Base-by-base conservation (phyloP, 495 filamentous ascomycete species). In the Staphylotrichum tortipilum region DNA sequence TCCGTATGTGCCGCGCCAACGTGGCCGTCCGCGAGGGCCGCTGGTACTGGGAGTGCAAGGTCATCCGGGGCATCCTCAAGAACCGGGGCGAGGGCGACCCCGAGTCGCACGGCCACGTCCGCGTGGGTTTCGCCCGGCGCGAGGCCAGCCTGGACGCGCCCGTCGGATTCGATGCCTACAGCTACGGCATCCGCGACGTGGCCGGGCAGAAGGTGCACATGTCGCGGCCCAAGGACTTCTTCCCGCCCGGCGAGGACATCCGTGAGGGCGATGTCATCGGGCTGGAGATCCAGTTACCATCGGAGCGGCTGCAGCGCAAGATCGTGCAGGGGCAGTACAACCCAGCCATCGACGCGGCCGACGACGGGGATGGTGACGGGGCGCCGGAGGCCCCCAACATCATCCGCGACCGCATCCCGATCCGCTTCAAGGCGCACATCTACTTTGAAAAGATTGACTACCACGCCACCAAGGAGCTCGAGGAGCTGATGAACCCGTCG, bases 391-490 rank as follows among this genome's bases (percentile, higher is more conserved):
- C 68, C 4, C 61, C 78, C 0, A 88, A 97, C 64, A 85, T 95
- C 48, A 86, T 99, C 45, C 86, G 94, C 52, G 94, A 97, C 62
- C 83, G 94, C 31, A 85, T 95, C 36, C 90, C 91, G 2, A 94
- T 97, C 52, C 81, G 89, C 14, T 95, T 90, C 67, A 95, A 95
- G 68, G 79, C 82, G 43, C 85, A 92, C 63, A 83, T 89, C 44
- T 95, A 90, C 68, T 95, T 95, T 68, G 94, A 98, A 64, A 85
- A 89, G 60, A 89, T 90, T 51, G 94, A 96, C 59, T 91, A 95
- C 62, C 84, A 86, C 53, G 68, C 85, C 2, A 84, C 84, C 2
- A 96, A 96, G 67, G 85, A 92, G 38, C 79, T 96, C 18, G 91
- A 95, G 54, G 84, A 91, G 33, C 75, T 89, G 24, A 82, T 83